Conservation (phyloP, 768 basidiomycete species). For the Suillus subalutaceus region DNA sequence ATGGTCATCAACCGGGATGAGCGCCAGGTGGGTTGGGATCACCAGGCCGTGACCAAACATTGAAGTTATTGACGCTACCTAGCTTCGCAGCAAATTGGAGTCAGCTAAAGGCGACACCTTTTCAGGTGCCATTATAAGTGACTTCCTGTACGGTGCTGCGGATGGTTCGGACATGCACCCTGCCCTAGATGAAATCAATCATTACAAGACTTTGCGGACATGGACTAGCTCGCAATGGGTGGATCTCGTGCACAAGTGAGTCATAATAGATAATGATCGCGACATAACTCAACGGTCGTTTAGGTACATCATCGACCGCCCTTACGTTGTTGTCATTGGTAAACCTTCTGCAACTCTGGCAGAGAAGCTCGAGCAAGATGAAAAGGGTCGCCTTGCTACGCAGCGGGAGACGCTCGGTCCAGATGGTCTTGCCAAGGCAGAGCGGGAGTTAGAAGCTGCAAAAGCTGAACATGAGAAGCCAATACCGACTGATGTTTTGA, state of each 20-base stretch:
- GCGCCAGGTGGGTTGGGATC: constrained; percentile 61
- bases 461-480: constrained; percentile 84
- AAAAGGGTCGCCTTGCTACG: constrained; percentile 72
- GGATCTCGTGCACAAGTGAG: constrained; percentile 71
- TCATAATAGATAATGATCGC: constrained; percentile 9
- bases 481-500: constrained; percentile 81
- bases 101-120: constrained; percentile 83
- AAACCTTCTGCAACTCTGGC: constrained; percentile 87
- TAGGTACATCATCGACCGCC: constrained; percentile 80
- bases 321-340: constrained; percentile 77
- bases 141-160: constrained; percentile 84
- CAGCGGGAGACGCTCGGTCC: constrained; percentile 76
- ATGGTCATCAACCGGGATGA: constrained; percentile 88
- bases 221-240: constrained; percentile 85
- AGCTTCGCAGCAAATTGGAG: constrained; percentile 86
- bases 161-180: constrained; percentile 78
- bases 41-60: background rate
- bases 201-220: constrained; percentile 63
- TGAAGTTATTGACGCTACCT: constrained; percentile 12
- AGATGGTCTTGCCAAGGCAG: constrained; percentile 75
- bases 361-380: constrained; percentile 76
- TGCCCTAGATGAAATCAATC: constrained; percentile 78
- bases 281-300: constrained; percentile 6
- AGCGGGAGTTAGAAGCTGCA: constrained; percentile 71
- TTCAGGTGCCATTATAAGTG: constrained; percentile 70